Evolutionary conservation across 768 basidiomycete species (phyloP), one percentile per base, ranked within the genome.

Genomic region (Auricularia cornea): DNA sequence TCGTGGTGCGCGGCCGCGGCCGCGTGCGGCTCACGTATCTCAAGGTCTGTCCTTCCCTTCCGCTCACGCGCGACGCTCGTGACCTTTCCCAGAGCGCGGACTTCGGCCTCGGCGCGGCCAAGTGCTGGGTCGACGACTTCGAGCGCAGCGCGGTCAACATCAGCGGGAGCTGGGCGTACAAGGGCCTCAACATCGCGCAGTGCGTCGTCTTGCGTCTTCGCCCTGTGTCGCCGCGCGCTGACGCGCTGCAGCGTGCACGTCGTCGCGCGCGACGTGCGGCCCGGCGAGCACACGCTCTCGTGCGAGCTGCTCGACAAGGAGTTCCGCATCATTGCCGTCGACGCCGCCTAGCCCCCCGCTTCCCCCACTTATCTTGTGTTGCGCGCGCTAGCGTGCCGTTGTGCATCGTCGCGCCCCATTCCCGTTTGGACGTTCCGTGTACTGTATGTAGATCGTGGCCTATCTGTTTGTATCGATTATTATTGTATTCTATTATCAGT

Each of bases 51-150:
- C 35, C 10, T 38, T 10, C 35, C 35, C 16, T 14, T n/a, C n/a
- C n/a, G n/a, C n/a, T n/a, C n/a, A n/a, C n/a, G n/a, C 16, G 35
- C 8, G 35, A 1, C 35, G n/a, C n/a, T n/a, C n/a, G n/a, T n/a
- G n/a, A n/a, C n/a, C n/a, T n/a, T n/a, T n/a, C n/a, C n/a, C 40
- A 48, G 30, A 62, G 61, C 44, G 32, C 29, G 20, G 41, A 32
- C 11, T 52, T 62, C 48, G 61, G 28, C 20, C 29, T 62, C 6
- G 61, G 61, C 29, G 12, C 32, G 12, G 33, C 33, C 48, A 62
- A 62, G 48, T 62, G 61, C 33, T 62, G 61, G 61, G 31, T 52
- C 14, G 48, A 62, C 33, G 31, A 62, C 10, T 41, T 52, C 14
- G 44, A 29, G 26, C 8, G 14, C 1, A 12, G 20, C 4, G 61